Percentiles rank a stretch among this genome's conserved stretches.
Conservation (phyloP, 495 filamentous ascomycete genomes). For the Hypoxylon fragiforme region DNA sequence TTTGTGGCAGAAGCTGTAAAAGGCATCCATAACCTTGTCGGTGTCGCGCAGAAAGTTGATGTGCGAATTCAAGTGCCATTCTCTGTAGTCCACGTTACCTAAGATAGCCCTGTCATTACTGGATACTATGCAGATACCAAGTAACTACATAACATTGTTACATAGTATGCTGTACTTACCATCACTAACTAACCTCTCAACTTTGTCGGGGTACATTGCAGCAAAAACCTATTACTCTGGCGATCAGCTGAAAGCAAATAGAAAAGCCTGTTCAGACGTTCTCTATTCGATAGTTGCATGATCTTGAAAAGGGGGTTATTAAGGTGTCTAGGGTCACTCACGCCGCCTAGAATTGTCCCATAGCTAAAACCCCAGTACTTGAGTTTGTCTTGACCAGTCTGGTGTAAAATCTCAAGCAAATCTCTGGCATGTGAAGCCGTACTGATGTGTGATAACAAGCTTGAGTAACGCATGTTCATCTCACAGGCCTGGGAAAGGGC, state of each 20-base stretch:
- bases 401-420: constrained; percentile 46
- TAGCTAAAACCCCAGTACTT: constrained; percentile 62
- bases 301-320: neutral
- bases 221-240: constrained; percentile 42
- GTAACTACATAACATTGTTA: neutral
- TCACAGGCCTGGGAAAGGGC: constrained; percentile 45
- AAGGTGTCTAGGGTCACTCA: neutral
- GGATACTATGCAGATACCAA: constrained; percentile 7
- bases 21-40: constrained; percentile 55
- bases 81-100: constrained; percentile 52
- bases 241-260: too few relatives aligned
- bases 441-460: constrained; percentile 41
- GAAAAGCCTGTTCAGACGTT: neutral
- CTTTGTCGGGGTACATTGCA: constrained; percentile 51
- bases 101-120: constrained; percentile 1
- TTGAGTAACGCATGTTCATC: constrained; percentile 30
- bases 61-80: constrained; percentile 52
- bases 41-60: constrained; percentile 56
- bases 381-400: constrained; percentile 45
- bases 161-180: constrained; percentile 42
- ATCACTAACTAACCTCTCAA: constrained; percentile 54
- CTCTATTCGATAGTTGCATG: neutral
- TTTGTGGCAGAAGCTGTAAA: constrained; percentile 56
- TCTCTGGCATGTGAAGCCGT: constrained; percentile 48
- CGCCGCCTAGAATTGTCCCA: constrained; percentile 56